Percentiles rank a stretch among this genome's conserved stretches.
phyloP scores from a whole-genome alignment of 805 yeast species.

The Schwanniomyces pseudopolymorphus region DNA sequence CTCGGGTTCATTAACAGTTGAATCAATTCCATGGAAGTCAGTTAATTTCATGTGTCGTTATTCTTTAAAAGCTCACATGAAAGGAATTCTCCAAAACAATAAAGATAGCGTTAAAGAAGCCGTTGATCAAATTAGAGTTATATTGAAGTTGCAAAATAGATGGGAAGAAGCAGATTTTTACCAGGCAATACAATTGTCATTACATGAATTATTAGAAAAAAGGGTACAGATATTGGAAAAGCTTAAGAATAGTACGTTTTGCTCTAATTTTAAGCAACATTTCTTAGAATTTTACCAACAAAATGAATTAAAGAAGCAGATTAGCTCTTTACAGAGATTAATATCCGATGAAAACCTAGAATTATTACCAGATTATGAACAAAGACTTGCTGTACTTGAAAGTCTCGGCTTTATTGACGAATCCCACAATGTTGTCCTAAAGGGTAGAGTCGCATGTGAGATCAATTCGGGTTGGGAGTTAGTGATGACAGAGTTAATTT shows the following conservation, averaged over 20 bases:
- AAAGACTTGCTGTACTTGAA: conserved; percentile 74
- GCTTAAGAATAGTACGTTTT: conserved; percentile 28
- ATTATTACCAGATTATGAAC: conserved; percentile 89
- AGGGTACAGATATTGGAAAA: conserved; percentile 33
- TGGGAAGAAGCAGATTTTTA: conserved; percentile 47
- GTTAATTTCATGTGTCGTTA: conserved; percentile 47
- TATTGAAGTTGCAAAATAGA: conserved; percentile 36
- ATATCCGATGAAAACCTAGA: conserved; percentile 88
- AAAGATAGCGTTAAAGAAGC: conserved; percentile 35
- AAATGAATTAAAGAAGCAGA: conserved; percentile 46
- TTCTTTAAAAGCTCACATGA: conserved; percentile 30
- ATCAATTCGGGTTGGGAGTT: conserved; percentile 89
- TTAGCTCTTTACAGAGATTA: conserved; percentile 55
- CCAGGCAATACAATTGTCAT: conserved; percentile 27
- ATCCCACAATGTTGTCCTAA: conserved; percentile 72
- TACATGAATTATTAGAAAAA: conserved; percentile 37
- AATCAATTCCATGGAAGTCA: conserved; percentile 37
- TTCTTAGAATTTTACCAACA: conserved; percentile 47
- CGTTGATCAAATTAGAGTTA: conserved; percentile 28
- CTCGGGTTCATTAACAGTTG: conserved; percentile 32
- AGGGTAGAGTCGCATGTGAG: conserved; percentile 94
- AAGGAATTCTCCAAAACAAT: conserved; percentile 36
- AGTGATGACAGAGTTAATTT: conserved; percentile 80
- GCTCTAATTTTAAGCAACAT: conserved; percentile 46
- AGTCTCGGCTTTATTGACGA: conserved; percentile 80